Percentiles rank a stretch among this genome's conserved stretches.
These are phyloP conservation scores for Mortierella sp. DNA, from an alignment of 371 early-diverging fungal species.

Conservation along the genomic window DNA sequence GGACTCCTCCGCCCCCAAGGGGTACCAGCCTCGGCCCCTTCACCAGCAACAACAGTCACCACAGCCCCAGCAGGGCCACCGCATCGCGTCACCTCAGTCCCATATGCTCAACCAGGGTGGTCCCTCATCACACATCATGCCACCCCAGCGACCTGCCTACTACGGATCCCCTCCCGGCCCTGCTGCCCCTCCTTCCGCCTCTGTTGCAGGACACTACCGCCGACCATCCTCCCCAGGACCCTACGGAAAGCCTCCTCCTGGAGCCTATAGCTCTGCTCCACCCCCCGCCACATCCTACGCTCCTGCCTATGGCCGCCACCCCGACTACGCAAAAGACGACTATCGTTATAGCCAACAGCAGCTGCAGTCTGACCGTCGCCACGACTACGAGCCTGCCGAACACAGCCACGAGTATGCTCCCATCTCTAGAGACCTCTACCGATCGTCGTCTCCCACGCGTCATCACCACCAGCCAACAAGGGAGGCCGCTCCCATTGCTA, in stretches of 20 bases:
- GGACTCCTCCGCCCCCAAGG: constrained; percentile 13
- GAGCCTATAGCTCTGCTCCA: constrained; percentile 19
- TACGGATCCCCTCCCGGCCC: constrained; percentile 24
- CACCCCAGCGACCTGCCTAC: constrained; percentile 19
- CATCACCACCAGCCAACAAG: constrained; percentile 27
- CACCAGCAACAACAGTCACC: constrained; percentile 19
- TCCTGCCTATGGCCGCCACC: constrained; percentile 33
- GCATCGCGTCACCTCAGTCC: constrained; percentile 25
- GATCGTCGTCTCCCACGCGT: constrained; percentile 27
- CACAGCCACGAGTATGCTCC: constrained; percentile 29
- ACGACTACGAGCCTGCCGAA: constrained; percentile 32
- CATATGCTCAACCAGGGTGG: constrained; percentile 23
- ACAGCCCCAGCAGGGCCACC: constrained; percentile 21
- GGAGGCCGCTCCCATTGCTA: constrained; percentile 11
- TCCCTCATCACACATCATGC: constrained; percentile 22
- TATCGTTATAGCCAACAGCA: constrained; percentile 24
- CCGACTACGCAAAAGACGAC: constrained; percentile 36
- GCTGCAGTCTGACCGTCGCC: constrained; percentile 21
- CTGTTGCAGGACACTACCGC: constrained; percentile 24
- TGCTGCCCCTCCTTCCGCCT: constrained; percentile 5
- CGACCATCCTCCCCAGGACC: constrained; percentile 32
- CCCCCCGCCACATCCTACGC: constrained; percentile 20
- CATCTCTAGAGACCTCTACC: constrained; percentile 27
- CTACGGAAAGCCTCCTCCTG: constrained; percentile 29
- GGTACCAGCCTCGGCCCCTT: constrained; percentile 9